Evolutionary conservation across 1,284 basidiomycete species (phyloP), one percentile per base, ranked within the genome.

Genomic region (Omphalotus olearius): DNA sequence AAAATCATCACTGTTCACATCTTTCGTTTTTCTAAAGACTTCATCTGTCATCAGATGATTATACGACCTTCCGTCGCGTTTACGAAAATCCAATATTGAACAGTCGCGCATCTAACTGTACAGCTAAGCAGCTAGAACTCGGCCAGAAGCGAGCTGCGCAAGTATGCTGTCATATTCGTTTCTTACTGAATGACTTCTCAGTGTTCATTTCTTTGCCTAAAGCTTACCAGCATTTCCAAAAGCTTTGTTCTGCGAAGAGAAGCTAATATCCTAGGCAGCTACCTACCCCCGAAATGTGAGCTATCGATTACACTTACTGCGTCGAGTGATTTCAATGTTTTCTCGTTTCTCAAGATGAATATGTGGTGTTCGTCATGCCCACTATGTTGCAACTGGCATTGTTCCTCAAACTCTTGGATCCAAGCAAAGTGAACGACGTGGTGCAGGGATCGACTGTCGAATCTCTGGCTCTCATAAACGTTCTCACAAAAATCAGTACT

Each of bases 241-340:
- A 88, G 89, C 59, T 97, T 98, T 67, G 91, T 99, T 9, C 73
- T 99, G 6, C 82, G 97, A 25, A 81, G 97, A 55, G 93, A 90
- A 46, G 88, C 91, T 0, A 82, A 79, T 6, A 82, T 98, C 36
- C 70, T 99, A 51, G 80, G 83, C 57, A 84, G 87, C 54, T 93
- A 91, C 61, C 72, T 99, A 11, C 96, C 95, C 11, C 92, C 96
- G 0, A 98, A 97, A 72, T 75, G 92, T 92, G 60, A 60, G 85
- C 70, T 28, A 7, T 42, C 28, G 43, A 28, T 33, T 37, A 28
- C 40, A 20, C 9, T 23, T 0, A 18, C 14, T 39, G 38, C 6
- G 47, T 38, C 30, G 25, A 38, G 20, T 5, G 18, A 50, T 49
- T 14, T 17, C 17, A 4, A 50, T 25, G 7, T 48, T 41, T n/a